These are phyloP conservation scores for Jatropha podagrica DNA, from an alignment of 441 rosid species.

Conservation along the genomic window DNA sequence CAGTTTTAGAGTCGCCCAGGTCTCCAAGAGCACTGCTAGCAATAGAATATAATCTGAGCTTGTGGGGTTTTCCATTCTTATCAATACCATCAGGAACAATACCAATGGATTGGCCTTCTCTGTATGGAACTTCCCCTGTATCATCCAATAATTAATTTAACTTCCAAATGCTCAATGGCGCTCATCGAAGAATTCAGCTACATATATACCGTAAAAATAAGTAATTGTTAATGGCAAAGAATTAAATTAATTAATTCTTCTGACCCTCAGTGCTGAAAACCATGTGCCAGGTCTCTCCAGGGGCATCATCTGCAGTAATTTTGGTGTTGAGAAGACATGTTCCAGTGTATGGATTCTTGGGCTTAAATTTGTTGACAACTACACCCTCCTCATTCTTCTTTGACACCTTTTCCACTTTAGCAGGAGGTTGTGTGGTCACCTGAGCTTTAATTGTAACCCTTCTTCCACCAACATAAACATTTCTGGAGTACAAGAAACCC, in stretches of 20 bases:
- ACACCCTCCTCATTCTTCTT: slow-evolving; percentile 82
- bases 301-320: slow-evolving; percentile 97
- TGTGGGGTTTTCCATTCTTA: slow-evolving; percentile 92
- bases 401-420: slow-evolving; percentile 62
- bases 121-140: slow-evolving; percentile 82
- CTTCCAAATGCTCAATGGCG: slow-evolving; percentile 9
- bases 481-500: slow-evolving; percentile 33
- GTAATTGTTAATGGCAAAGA: not conserved
- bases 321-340: slow-evolving; percentile 82
- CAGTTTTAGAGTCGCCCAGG: slow-evolving; percentile 93
- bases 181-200: not conserved
- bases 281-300: slow-evolving; percentile 96
- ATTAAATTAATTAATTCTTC: not conserved
- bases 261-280: slow-evolving; percentile 88
- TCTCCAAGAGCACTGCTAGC: slow-evolving; percentile 97
- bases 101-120: slow-evolving; percentile 94
- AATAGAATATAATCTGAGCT: slow-evolving; percentile 82
- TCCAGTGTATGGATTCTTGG: slow-evolving; percentile 76
- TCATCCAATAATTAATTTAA: no score
- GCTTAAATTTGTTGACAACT: slow-evolving; percentile 81
- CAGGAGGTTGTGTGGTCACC: slow-evolving; percentile 84
- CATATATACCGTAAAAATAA: no score
- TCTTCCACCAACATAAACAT: slow-evolving; percentile 48
- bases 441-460: slow-evolving; percentile 67
- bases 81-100: slow-evolving; percentile 81